These are phyloP conservation scores for Saccharomycopsis sp. DNA, from an alignment of 805 yeast genomes.

Conservation along the genomic window DNA sequence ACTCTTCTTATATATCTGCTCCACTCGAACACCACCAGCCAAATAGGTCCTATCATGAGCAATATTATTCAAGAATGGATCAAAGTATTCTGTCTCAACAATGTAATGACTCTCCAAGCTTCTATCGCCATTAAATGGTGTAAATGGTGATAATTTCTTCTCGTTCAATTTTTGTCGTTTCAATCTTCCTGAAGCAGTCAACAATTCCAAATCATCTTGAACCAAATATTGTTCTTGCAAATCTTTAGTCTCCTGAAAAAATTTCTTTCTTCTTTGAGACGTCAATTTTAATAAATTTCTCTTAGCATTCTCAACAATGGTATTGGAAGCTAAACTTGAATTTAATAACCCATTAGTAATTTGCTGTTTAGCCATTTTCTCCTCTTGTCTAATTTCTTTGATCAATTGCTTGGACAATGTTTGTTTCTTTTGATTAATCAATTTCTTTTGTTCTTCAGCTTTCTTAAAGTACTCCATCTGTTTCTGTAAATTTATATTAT, in stretches of 20 bases:
- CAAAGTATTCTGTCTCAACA: constrained; percentile 43
- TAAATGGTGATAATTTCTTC: constrained; percentile 54
- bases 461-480: constrained; percentile 60
- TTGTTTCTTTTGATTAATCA: constrained; percentile 44
- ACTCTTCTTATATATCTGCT: constrained; percentile 64
- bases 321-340: constrained; percentile 29
- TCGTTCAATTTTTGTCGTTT: constrained; percentile 26
- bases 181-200: constrained; percentile 27
- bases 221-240: constrained; percentile 35
- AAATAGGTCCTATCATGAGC: constrained; percentile 54
- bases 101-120: constrained; percentile 44
- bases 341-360: constrained; percentile 44
- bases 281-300: constrained; percentile 54
- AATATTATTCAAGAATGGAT: constrained; percentile 53
- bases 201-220: constrained; percentile 24
- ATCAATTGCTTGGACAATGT: constrained; percentile 58
- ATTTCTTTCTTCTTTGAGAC: constrained; percentile 50
- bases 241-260: constrained; percentile 23
- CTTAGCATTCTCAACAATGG: constrained; percentile 46
- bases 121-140: constrained; percentile 92
- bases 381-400: constrained; percentile 49
- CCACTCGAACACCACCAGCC: constrained; percentile 82
- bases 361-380: constrained; percentile 48
- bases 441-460: constrained; percentile 63
- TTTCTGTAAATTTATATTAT: constrained; percentile 63